Conservation (phyloP, 202 grass and related monocot species). For the Digitaria exilis region DNA sequence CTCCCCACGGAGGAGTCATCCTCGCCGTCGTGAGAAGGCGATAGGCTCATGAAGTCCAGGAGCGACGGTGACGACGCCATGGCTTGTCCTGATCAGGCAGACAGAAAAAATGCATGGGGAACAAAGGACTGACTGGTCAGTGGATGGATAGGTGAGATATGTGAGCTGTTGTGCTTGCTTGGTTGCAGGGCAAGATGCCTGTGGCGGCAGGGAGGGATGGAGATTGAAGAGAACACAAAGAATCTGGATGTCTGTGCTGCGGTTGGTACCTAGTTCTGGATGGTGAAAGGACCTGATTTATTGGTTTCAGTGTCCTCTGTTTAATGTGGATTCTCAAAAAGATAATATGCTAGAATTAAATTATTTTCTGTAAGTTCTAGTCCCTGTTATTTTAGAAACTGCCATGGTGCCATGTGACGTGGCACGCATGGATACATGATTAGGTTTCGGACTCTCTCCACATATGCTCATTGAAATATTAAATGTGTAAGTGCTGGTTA, state of each 20-base stretch:
- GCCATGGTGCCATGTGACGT: not conserved
- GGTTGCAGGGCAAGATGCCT: constrained; percentile 36
- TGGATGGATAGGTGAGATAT: constrained; percentile 24
- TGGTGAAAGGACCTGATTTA: constrained; percentile 32
- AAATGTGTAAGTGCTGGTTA: not conserved
- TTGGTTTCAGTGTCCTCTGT: constrained; percentile 12
- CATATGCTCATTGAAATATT: too few species aligned
- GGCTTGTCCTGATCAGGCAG: constrained; percentile 15
- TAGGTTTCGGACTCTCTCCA: constrained; percentile 3
- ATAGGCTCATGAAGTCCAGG: constrained; percentile 49
- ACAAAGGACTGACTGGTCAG: not conserved
- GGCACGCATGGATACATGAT: constrained; percentile 34
- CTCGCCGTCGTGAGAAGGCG: not conserved
- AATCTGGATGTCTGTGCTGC: constrained; percentile 44
- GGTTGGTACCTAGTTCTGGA: constrained; percentile 3
- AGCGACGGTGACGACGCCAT: constrained; percentile 34
- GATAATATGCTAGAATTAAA: not conserved
- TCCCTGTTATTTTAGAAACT: not conserved
- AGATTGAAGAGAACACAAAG: constrained; percentile 31
- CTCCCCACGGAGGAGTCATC: not conserved
- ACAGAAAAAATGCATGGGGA: constrained; percentile 36
- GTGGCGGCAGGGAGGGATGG: constrained; percentile 27
- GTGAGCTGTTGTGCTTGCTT: constrained; percentile 62
- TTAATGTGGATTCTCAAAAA: not conserved
- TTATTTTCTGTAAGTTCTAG: not conserved